Percentiles rank a stretch among this genome's conserved stretches.
phyloP scores from a whole-genome alignment of 2,329 filamentous ascomycete genomes.

The Ceratocystis colombiana region DNA sequence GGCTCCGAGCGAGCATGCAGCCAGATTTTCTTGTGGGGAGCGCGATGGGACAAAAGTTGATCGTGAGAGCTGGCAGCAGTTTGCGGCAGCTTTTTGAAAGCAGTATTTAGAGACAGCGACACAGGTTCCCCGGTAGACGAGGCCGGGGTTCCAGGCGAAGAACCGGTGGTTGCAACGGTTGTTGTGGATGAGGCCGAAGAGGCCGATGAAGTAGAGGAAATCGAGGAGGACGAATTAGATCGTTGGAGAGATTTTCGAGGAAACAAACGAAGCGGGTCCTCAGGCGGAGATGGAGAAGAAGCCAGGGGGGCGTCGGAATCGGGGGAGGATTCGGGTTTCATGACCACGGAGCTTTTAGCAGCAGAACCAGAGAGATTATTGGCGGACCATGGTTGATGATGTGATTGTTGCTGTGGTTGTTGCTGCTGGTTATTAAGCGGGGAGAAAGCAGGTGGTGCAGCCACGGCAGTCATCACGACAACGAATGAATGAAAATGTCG shows the following conservation, averaged over 20 bases:
- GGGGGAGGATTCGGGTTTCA: constrained; percentile 1
- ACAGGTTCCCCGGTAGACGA: constrained; percentile 35
- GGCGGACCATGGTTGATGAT: constrained; percentile 30
- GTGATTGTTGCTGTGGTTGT: constrained; percentile 28
- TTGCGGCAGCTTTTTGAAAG: constrained; percentile 19
- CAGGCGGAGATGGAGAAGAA: constrained; percentile 41
- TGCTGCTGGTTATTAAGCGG: constrained; percentile 49
- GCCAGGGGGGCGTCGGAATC: neutral
- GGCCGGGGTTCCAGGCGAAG: constrained; percentile 51
- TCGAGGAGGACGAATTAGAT: constrained; percentile 82
- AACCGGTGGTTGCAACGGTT: constrained; percentile 52
- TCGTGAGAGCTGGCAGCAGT: neutral
- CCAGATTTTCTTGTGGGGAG: constrained; percentile 21
- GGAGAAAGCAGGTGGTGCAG: constrained; percentile 53
- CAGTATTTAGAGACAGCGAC: constrained; percentile 20
- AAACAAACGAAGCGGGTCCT: constrained; percentile 72
- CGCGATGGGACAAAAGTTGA: neutral
- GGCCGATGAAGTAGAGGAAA: constrained; percentile 54
- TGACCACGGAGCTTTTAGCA: constrained; percentile 6
- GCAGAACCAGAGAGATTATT: constrained; percentile 27
- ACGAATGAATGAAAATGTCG: constrained; percentile 17
- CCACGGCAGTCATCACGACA: constrained; percentile 53
- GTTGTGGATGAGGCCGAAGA: constrained; percentile 51
- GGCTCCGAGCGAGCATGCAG: constrained; percentile 14
- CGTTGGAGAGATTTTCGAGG: constrained; percentile 79